Evolutionary conservation across 768 basidiomycete genomes (phyloP).

Genomic region (Lentinula detonsa): DNA sequence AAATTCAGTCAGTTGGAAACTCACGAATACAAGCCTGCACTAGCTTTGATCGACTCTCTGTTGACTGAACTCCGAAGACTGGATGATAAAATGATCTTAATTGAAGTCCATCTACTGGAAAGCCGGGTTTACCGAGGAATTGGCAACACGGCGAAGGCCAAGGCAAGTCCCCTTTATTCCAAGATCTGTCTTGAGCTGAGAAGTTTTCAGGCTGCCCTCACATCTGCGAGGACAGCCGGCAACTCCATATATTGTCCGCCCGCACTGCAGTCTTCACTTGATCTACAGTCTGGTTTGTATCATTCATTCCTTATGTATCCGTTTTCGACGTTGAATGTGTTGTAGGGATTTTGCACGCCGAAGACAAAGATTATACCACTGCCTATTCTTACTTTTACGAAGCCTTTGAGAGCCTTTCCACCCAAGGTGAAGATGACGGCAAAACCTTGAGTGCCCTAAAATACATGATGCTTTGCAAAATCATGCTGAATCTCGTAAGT

Average conservation of each 20-base stretch:
- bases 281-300: constrained; percentile 36
- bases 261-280: constrained; percentile 38
- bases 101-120: constrained; percentile 94
- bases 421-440: constrained; percentile 67
- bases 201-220: constrained; percentile 64
- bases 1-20: constrained; percentile 65
- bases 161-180: constrained; percentile 38
- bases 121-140: constrained; percentile 86
- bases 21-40: constrained; percentile 69
- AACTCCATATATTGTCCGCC: constrained; percentile 85
- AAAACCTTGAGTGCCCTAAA: constrained; percentile 81
- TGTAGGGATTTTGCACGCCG: constrained; percentile 79
- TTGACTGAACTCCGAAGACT: constrained; percentile 87
- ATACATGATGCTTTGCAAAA: constrained; percentile 97
- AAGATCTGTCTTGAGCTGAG: background rate
- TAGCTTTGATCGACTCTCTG: constrained; percentile 79
- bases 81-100: constrained; percentile 97
- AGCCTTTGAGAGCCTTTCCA: constrained; percentile 83
- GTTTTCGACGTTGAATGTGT: background rate
- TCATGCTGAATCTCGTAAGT: constrained; percentile 92
- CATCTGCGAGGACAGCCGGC: constrained; percentile 87
- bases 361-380: constrained; percentile 97
- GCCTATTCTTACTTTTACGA: constrained; percentile 98
- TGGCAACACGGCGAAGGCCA: constrained; percentile 85
- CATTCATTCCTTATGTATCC: background rate